These are phyloP conservation scores for Angophora floribunda DNA, from an alignment of 345 rosid species.

Conservation along the genomic window DNA sequence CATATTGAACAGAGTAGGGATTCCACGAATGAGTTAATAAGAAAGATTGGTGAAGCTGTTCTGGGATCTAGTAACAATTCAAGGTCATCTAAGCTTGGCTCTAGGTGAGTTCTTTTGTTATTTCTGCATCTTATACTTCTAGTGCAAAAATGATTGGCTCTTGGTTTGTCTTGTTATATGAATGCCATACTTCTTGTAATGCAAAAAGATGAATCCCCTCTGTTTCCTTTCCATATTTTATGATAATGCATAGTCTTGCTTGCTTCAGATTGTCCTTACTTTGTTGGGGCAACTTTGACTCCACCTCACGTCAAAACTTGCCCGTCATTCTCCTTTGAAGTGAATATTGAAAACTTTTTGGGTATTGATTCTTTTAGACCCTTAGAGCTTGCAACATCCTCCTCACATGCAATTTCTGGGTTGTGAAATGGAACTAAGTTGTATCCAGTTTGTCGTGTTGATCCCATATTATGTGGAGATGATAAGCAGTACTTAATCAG, in stretches of 20 bases:
- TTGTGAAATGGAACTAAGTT: background rate
- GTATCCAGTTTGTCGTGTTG: background rate
- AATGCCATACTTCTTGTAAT: background rate
- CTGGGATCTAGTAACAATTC: slow-evolving; percentile 47
- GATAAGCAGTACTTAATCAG: background rate
- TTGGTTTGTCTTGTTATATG: background rate
- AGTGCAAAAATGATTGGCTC: background rate
- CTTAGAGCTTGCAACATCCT: background rate
- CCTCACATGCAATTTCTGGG: background rate
- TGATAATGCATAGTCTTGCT: background rate
- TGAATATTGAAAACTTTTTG: background rate
- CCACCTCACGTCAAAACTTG: background rate
- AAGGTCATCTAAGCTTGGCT: slow-evolving; percentile 30
- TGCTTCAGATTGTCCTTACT: background rate
- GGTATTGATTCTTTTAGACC: background rate
- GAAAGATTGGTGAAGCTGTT: slow-evolving; percentile 83
- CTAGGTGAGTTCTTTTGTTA: background rate
- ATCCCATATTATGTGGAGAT: background rate
- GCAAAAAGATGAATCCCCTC: background rate
- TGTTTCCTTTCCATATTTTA: background rate
- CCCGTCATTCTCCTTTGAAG: background rate
- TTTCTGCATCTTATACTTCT: background rate
- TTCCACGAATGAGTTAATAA: slow-evolving; percentile 49
- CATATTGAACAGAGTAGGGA: slow-evolving; percentile 58
- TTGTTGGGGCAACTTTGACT: background rate